These are phyloP conservation scores for Garcia nutans DNA, from an alignment of 345 rosid species.

Conservation along the genomic window DNA sequence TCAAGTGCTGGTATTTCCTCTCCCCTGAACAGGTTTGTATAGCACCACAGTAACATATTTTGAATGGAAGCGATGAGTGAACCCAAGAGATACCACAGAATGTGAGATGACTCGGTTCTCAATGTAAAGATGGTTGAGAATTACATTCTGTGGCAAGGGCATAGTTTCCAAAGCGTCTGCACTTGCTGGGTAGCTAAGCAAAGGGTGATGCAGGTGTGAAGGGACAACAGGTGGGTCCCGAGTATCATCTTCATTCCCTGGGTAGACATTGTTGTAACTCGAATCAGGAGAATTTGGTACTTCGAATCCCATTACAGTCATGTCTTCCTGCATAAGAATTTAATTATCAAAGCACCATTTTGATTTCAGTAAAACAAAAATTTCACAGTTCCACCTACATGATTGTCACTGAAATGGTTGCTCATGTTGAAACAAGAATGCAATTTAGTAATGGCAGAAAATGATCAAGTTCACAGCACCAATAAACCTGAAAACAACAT, in stretches of 20 bases:
- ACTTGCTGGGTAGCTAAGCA: conserved; percentile 54
- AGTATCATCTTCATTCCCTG: conserved; percentile 67
- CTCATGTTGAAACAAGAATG: conserved; percentile 50
- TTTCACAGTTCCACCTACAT: conserved; percentile 46
- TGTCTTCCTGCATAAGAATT: conserved; percentile 56
- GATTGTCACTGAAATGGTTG: conserved; percentile 44
- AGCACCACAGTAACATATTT: conserved; percentile 91
- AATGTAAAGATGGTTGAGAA: conserved; percentile 87
- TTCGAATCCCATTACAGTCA: conserved; percentile 82
- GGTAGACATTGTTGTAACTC: conserved; percentile 72
- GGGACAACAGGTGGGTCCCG: conserved; percentile 90
- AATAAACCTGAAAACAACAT: conserved; percentile 22
- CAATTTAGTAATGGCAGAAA: conserved; percentile 13
- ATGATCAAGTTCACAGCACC: conserved; percentile 29
- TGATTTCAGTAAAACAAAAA: conserved; percentile 7
- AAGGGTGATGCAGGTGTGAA: conserved; percentile 64
- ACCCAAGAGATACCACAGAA: conserved; percentile 88
- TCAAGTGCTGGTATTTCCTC: conserved; percentile 47
- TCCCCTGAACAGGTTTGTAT: conserved; percentile 62
- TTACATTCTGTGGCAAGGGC: conserved; percentile 60
- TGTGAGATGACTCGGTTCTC: conserved; percentile 82
- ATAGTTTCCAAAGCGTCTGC: conserved; percentile 45
- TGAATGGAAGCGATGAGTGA: conserved; percentile 84
- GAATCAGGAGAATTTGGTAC: conserved; percentile 88
- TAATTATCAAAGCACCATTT: background rate